A percentile compares a stretch with the other conserved stretches of the same genome.
phyloP scores from a whole-genome alignment of 2,329 filamentous ascomycete genomes.

The Camillea tinctor region DNA sequence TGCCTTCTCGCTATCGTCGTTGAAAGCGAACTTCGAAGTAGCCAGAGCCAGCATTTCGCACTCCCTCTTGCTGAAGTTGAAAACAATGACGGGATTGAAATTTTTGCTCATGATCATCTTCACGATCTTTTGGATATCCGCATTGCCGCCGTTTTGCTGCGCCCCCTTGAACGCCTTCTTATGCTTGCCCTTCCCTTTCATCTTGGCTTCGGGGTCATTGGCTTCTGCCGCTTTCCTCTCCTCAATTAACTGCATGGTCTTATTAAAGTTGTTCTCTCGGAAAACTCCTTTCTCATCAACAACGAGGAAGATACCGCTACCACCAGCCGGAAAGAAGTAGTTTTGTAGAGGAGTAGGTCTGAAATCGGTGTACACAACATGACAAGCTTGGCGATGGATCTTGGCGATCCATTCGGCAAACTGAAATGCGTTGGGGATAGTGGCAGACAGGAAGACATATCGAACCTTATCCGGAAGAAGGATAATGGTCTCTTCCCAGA shows the following conservation, averaged over 20 bases:
- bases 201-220: conserved; percentile 73
- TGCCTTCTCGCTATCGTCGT: conserved; percentile 90
- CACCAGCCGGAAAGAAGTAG: conserved; percentile 93
- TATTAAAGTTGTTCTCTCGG: conserved; percentile 95
- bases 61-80: conserved; percentile 98
- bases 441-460: conserved; percentile 97
- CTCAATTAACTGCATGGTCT: conserved; percentile 87
- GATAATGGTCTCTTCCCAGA: conserved; percentile 99
- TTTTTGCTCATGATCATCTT: conserved; percentile 98
- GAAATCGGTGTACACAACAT: conserved; percentile 99
- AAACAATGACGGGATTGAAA: conserved; percentile 97
- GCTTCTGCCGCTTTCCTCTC: conserved; percentile 85
- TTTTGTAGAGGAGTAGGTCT: conserved; percentile 94
- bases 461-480: conserved; percentile 96
- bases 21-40: conserved; percentile 86
- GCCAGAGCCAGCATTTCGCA: conserved; percentile 88
- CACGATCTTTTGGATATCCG: conserved; percentile 96
- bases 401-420: conserved; percentile 99
- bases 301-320: conserved; percentile 88
- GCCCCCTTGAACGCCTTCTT: conserved; percentile 90
- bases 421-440: conserved; percentile 98
- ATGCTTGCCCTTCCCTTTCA: conserved; percentile 85
- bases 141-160: conserved; percentile 63
- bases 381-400: conserved; percentile 94
- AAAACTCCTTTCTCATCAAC: conserved; percentile 97